phyloP scores from a whole-genome alignment of 306 rosid genomes.

The Malus fusca region DNA sequence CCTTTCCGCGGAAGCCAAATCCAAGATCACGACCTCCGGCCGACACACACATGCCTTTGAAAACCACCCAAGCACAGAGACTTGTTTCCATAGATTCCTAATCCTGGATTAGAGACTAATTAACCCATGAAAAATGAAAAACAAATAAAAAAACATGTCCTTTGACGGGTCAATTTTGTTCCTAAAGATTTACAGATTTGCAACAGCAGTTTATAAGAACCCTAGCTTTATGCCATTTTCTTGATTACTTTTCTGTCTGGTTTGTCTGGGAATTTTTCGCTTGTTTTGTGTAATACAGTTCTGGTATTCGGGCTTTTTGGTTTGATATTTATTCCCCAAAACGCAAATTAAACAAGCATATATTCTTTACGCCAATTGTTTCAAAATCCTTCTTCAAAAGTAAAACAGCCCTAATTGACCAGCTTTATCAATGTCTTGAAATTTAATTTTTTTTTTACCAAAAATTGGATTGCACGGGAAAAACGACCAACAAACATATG shows the following conservation, averaged over 20 bases:
- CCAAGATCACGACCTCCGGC: neutral
- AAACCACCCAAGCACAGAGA: neutral
- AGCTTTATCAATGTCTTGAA: neutral
- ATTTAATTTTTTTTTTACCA: neutral
- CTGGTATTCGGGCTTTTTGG: no score
- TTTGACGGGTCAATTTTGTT: neutral
- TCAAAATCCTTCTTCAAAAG: no score
- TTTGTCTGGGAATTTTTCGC: neutral
- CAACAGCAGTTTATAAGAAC: neutral
- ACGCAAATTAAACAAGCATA: no score
- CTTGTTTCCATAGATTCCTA: neutral
- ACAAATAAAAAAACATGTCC: neutral
- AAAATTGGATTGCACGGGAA: neutral
- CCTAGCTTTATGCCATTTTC: neutral
- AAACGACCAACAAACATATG: neutral
- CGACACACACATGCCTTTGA: neutral
- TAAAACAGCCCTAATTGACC: neutral
- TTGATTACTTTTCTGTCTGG: neutral
- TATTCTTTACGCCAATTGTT: neutral
- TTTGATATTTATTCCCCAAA: no score
- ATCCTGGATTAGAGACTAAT: neutral
- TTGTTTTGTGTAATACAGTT: neutral
- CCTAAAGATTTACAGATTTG: neutral
- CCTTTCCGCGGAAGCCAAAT: neutral
- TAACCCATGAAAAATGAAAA: neutral